A percentile compares a stretch with the other conserved stretches of the same genome.
Evolutionary conservation across 164 flowering plant species (phyloP).

Genomic region (Vitis labrusca): DNA sequence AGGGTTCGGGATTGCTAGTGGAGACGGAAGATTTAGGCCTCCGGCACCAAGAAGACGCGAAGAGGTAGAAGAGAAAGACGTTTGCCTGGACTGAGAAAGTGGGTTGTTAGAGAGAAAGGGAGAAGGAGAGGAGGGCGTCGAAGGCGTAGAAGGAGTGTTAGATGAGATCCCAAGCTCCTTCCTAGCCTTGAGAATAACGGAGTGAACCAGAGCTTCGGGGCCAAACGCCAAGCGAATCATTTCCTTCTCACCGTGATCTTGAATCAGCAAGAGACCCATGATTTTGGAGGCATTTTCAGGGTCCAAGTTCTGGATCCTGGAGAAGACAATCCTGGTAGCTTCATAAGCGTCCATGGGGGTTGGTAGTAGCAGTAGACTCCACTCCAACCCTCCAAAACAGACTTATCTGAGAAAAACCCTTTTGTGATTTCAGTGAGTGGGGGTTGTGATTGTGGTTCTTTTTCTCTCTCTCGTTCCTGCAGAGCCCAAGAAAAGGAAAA

Average conservation of each 20-base stretch:
- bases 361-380: slow-evolving; percentile 5
- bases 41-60: slow-evolving; percentile 13
- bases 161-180: slow-evolving; percentile 52
- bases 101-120: slow-evolving; percentile 36
- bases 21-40: slow-evolving; percentile 24
- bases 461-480: slow-evolving; percentile 27
- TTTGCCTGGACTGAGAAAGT: slow-evolving; percentile 33
- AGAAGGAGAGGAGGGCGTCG: slow-evolving; percentile 48
- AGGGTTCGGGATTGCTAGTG: slow-evolving; percentile 33
- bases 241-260: slow-evolving; percentile 92
- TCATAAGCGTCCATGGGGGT: slow-evolving; percentile 78
- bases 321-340: slow-evolving; percentile 81
- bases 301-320: slow-evolving; percentile 76
- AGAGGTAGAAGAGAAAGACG: slow-evolving; percentile 24
- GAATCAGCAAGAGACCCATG: slow-evolving; percentile 80
- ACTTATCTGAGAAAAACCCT: too few species aligned
- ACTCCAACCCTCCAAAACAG: slow-evolving; percentile 2
- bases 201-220: slow-evolving; percentile 72
- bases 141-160: slow-evolving; percentile 47
- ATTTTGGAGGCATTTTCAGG: slow-evolving; percentile 89
- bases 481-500: slow-evolving; percentile 9
- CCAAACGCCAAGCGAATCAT: slow-evolving; percentile 94
- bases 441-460: neutral
- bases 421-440: too few species aligned
- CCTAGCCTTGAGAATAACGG: slow-evolving; percentile 62